Conservation (phyloP, 2,329 filamentous ascomycete species). For the Cytospora piceicola region DNA sequence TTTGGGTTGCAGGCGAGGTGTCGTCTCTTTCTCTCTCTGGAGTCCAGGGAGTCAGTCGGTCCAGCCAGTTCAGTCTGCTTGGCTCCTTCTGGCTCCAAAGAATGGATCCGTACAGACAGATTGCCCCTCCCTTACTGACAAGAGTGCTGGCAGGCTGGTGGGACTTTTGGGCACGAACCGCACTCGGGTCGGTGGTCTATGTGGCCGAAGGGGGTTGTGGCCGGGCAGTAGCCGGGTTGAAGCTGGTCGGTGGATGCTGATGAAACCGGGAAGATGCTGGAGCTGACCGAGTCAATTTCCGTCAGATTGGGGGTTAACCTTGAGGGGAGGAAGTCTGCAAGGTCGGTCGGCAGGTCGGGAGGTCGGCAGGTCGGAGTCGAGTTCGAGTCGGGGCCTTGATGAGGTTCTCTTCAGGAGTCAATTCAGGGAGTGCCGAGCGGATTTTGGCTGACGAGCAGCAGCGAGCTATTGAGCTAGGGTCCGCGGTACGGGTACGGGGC, state of each 20-base stretch:
- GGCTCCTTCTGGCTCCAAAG: conserved; percentile 11
- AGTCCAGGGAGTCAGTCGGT: background rate
- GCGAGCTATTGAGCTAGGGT: conserved; percentile 17
- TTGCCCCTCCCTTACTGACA: conserved; percentile 26
- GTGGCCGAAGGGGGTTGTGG: conserved; percentile 18
- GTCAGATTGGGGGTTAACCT: conserved; percentile 15
- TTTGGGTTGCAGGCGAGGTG: background rate
- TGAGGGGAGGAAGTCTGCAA: background rate
- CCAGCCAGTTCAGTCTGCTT: conserved; percentile 1
- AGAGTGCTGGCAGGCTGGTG: conserved; percentile 11
- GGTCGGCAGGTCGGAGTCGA: too few relatives aligned
- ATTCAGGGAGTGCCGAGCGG: conserved; percentile 15
- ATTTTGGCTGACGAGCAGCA: conserved; percentile 14
- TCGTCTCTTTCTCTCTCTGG: background rate
- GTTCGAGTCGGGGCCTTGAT: conserved; percentile 20
- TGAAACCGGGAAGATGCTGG: conserved; percentile 18
- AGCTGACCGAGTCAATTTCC: conserved; percentile 25
- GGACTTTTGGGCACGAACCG: conserved; percentile 13
- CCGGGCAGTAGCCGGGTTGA: conserved; percentile 20
- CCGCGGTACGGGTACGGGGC: conserved; percentile 17
- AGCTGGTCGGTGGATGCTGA: conserved; percentile 6
- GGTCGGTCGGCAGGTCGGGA: too few relatives aligned
- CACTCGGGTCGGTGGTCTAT: conserved; percentile 10
- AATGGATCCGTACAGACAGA: conserved; percentile 19
- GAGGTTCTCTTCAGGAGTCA: conserved; percentile 12